Evolutionary conservation across 2,329 filamentous ascomycete genomes (phyloP).

Genomic region (Penicillium sp.): DNA sequence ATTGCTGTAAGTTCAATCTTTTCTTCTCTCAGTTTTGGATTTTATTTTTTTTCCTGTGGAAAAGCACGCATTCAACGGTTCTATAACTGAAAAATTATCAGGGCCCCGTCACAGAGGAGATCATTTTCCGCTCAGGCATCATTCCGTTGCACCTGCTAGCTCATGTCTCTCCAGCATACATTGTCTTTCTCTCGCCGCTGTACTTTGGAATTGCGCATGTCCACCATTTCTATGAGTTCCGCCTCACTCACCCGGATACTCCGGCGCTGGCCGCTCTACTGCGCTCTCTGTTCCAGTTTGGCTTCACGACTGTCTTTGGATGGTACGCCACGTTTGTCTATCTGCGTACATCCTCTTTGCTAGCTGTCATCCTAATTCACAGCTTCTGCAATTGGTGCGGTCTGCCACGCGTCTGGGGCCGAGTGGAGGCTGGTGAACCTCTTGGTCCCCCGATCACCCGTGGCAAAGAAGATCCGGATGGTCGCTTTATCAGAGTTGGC

Average conservation of each 20-base stretch:
- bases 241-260: slow-evolving; percentile 72
- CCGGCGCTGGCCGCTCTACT: slow-evolving; percentile 63
- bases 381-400: slow-evolving; percentile 92
- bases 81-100: slow-evolving; percentile 29
- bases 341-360: slow-evolving; percentile 77
- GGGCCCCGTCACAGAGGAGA: slow-evolving; percentile 88
- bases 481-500: slow-evolving; percentile 22
- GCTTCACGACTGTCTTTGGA: slow-evolving; percentile 90
- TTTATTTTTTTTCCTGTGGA: neutral
- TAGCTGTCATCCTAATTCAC: slow-evolving; percentile 74
- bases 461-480: slow-evolving; percentile 42
- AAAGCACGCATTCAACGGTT: no score
- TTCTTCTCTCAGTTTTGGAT: neutral
- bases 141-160: slow-evolving; percentile 79
- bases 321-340: slow-evolving; percentile 90
- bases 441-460: slow-evolving; percentile 35
- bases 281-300: slow-evolving; percentile 78
- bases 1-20: slow-evolving; percentile 65
- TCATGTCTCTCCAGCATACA: slow-evolving; percentile 54
- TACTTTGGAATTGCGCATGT: slow-evolving; percentile 92
- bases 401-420: slow-evolving; percentile 80
- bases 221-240: slow-evolving; percentile 95
- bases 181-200: slow-evolving; percentile 79
- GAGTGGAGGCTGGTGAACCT: slow-evolving; percentile 57
- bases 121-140: slow-evolving; percentile 86